Base-by-base conservation (phyloP, 2,329 filamentous ascomycete genomes). In the Aspergillus sp. region DNA sequence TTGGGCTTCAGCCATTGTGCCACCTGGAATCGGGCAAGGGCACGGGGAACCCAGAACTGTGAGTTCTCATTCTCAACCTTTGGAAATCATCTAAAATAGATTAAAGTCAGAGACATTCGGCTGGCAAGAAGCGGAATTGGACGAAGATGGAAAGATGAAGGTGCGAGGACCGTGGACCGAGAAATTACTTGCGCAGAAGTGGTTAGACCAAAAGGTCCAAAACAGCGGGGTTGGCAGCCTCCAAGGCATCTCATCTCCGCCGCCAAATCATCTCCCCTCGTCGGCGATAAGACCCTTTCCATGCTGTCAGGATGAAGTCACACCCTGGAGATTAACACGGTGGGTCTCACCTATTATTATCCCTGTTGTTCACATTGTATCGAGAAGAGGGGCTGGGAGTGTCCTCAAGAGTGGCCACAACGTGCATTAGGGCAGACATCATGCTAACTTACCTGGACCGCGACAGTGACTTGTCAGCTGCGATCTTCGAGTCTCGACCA, bases 261-360 rank as follows among this genome's bases (percentile, higher is more conserved):
- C 31, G 46, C 47, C 48, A 52, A 52, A 52, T 52, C 49, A 52
- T n/a, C 24, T 27, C 3, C 24, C n/a, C 14, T 6, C 15, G 11
- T 19, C 49, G 35, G 5, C 49, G 52, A 54, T 47, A 54, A 54
- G 52, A 54, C 21, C 6, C 35, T 11, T 37, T 23, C 40, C 40
- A 47, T 39, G 43, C 39, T 54, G 31, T 48, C 44, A 46, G 35
- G 35, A 54, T 54, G 31, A 54, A 37, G 44, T 54, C 52, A 54
- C 40, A 9, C 47, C 37, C 17, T 14, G 11, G 24, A 35, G 27
- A 49, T 45, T n/a, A 19, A 41, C 31, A 21, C 33, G 21, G 17
- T 14, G 12, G 41, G 35, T 53, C 41, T 53, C 51, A 39, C 50
- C 50, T 53, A 46, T 53, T 53, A 46, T 53, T 53, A 53, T 53